phyloP scores from a whole-genome alignment of 2,329 filamentous ascomycete species.

The Apiospora pterosperma region DNA sequence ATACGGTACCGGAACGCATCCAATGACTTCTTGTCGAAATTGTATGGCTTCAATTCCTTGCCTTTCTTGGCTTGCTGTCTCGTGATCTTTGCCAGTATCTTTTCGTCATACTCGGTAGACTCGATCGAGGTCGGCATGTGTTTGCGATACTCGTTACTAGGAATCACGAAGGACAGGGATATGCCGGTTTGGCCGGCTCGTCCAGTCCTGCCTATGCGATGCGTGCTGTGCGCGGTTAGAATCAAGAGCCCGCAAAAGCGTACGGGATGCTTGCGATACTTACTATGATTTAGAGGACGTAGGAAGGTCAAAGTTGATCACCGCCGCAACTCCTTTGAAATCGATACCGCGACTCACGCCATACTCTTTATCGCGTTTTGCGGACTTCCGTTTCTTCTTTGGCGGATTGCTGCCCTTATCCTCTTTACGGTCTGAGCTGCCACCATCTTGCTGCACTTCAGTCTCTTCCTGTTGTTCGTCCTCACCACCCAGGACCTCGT shows the following conservation, averaged over 20 bases:
- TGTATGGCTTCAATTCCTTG: slow-evolving; percentile 82
- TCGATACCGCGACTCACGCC: slow-evolving; percentile 95
- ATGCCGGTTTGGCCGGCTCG: slow-evolving; percentile 89
- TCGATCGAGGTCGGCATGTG: slow-evolving; percentile 81
- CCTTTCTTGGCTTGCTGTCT: slow-evolving; percentile 75
- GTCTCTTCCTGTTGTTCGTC: slow-evolving; percentile 29
- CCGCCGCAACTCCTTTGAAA: slow-evolving; percentile 90
- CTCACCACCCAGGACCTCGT: slow-evolving; percentile 67
- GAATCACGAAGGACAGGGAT: slow-evolving; percentile 92
- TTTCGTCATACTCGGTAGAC: slow-evolving; percentile 78
- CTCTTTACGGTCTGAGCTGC: slow-evolving; percentile 25
- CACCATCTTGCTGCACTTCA: slow-evolving; percentile 42
- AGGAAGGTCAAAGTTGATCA: slow-evolving; percentile 96
- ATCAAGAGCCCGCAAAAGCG: background rate
- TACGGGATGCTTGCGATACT: background rate
- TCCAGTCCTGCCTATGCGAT: slow-evolving; percentile 91
- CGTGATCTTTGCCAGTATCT: slow-evolving; percentile 74
- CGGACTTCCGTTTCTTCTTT: slow-evolving; percentile 63
- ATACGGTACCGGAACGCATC: slow-evolving; percentile 94
- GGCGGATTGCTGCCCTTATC: slow-evolving; percentile 25
- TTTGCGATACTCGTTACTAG: slow-evolving; percentile 76
- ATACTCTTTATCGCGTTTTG: slow-evolving; percentile 77
- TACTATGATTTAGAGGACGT: slow-evolving; percentile 78
- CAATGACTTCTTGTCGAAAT: slow-evolving; percentile 91
- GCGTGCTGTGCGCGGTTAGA: slow-evolving; percentile 48